phyloP scores from a whole-genome alignment of 2,329 filamentous ascomycete genomes.

The Colletotrichum tamarilloi region DNA sequence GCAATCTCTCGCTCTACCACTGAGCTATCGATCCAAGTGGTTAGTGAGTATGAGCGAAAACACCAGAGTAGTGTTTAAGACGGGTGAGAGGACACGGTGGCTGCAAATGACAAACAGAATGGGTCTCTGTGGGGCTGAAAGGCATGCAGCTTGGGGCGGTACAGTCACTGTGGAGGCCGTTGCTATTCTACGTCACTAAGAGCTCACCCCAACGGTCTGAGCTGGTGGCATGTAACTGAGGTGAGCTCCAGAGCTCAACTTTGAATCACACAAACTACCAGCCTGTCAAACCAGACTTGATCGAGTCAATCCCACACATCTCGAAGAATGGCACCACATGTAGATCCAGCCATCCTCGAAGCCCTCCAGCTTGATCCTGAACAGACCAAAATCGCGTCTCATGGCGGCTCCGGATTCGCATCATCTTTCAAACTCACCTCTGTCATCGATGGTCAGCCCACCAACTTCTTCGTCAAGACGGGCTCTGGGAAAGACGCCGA shows the following conservation, averaged over 20 bases:
- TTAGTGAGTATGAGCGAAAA: background rate
- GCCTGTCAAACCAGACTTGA: background rate
- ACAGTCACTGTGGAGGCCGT: slow-evolving; percentile 12
- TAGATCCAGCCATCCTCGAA: slow-evolving; percentile 72
- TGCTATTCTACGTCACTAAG: slow-evolving; percentile 24
- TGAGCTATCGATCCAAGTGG: slow-evolving; percentile 35
- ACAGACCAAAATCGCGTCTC: slow-evolving; percentile 65
- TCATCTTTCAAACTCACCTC: slow-evolving; percentile 71
- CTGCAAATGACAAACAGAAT: background rate
- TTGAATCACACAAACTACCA: background rate
- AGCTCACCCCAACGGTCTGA: slow-evolving; percentile 20
- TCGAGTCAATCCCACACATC: too few relatives aligned
- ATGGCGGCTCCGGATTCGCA: slow-evolving; percentile 76
- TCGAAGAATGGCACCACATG: slow-evolving; percentile 44
- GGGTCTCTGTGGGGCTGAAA: slow-evolving; percentile 17
- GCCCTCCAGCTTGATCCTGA: slow-evolving; percentile 69
- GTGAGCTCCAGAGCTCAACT: slow-evolving; percentile 2
- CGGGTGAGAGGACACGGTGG: slow-evolving; percentile 10
- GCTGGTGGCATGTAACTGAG: background rate
- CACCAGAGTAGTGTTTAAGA: background rate
- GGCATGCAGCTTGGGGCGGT: background rate
- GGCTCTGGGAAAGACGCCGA: slow-evolving; percentile 68
- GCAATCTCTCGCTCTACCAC: slow-evolving; percentile 37
- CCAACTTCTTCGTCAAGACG: slow-evolving; percentile 79
- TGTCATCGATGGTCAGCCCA: slow-evolving; percentile 58